phyloP scores from a whole-genome alignment of 2,329 filamentous ascomycete genomes.

The Fusarium veterinarium region DNA sequence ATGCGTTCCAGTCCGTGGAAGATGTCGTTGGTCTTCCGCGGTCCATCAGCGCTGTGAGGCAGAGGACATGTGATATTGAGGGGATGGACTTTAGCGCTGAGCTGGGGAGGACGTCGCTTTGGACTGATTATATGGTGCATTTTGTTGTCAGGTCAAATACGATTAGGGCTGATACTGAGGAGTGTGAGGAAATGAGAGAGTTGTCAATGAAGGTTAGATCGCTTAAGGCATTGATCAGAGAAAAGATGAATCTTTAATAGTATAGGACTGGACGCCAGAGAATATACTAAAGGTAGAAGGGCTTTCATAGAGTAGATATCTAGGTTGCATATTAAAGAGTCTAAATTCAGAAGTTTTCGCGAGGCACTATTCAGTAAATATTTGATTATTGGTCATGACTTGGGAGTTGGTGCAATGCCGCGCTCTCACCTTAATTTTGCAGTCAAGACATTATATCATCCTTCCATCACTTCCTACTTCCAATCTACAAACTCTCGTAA shows the following conservation, averaged over 20 bases:
- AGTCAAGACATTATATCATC: no score
- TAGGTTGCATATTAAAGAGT: background rate
- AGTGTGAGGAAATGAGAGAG: background rate
- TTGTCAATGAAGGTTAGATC: background rate
- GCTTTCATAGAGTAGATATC: background rate
- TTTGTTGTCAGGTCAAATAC: background rate
- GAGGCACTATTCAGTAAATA: no score
- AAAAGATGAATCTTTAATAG: background rate
- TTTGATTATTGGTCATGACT: no score
- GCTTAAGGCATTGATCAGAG: background rate
- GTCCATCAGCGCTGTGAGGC: background rate
- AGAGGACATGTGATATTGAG: background rate
- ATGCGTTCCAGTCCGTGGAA: conserved; percentile 4
- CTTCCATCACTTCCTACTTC: no score
- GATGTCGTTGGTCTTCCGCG: background rate
- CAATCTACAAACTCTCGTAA: no score
- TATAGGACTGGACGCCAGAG: no score
- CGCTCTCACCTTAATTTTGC: no score
- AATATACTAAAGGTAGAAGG: background rate
- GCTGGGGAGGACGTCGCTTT: background rate
- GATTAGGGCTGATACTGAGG: background rate
- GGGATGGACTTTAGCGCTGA: background rate
- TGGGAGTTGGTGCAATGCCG: no score
- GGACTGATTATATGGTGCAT: background rate
- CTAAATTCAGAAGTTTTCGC: background rate